Base-by-base conservation (phyloP, 106 monocot genomes). In the Dioscorea dumetorum region DNA sequence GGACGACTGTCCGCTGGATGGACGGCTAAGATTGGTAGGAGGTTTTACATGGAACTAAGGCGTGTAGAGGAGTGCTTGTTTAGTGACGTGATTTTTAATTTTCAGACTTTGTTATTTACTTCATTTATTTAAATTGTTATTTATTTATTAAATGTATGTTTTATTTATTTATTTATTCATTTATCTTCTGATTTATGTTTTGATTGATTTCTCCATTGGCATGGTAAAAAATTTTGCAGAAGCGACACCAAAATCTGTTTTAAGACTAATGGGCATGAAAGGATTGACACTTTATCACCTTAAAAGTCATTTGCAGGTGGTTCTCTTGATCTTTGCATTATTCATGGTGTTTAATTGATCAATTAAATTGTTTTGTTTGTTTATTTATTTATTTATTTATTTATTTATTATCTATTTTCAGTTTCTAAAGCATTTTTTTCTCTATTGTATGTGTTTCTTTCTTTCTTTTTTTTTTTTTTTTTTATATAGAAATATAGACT, bases 221-320 rank as follows among this genome's bases (percentile, higher is more conserved):
- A 19, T 21, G 20, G 13, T 22, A 61, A 24, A 7, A 2, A 20
- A 48, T 66, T 49, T 64, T 16, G 49, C 74, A 92, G 91, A 92
- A 69, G 91, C 91, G 48, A 92, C 91, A 17, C 91, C 91, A 4
- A 92, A 92, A 60, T 77, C 87, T 9, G 84, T 92, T 65, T 72
- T 92, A 41, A 92, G 85, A 70, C 24, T 92, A 54, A 92, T 92
- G 91, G 82, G 87, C 20, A 77, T 80, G 72, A 88, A 92, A 71
- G 91, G 91, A 24, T 76, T 92, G 59, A 92, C 91, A 16, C 70
- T 92, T 12, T 88, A 85, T 60, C 91, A 92, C 63, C 80, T 92
- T 28, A 92, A 92, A 73, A 92, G 91, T 70, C 91, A 92, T 67
- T 70, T 92, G 15, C 91, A 92, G 77, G 91, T 92, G 14, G 22